A percentile compares a stretch with the other conserved stretches of the same genome.
phyloP scores from a whole-genome alignment of 345 rosid species.

The Carallia pectinifolia region DNA sequence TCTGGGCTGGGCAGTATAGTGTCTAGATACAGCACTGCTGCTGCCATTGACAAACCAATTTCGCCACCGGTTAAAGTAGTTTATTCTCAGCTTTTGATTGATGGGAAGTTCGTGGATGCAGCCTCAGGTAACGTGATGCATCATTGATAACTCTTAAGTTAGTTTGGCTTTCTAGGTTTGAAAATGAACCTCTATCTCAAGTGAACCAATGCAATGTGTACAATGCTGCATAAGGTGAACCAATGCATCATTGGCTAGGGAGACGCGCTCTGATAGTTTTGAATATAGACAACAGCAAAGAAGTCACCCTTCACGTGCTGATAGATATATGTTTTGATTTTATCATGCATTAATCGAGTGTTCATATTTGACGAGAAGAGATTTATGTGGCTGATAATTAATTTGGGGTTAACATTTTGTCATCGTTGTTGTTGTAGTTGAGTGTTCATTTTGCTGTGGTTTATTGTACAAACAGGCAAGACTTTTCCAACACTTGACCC shows the following conservation, averaged over 20 bases:
- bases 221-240: too few species aligned
- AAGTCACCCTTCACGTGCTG: too few species aligned
- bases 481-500: conserved; percentile 91
- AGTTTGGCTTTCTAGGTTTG: too few species aligned
- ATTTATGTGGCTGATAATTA: not conserved
- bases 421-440: not conserved
- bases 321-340: too few species aligned
- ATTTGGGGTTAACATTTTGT: not conserved
- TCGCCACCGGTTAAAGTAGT: conserved; percentile 59
- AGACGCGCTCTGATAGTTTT: too few species aligned
- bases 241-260: too few species aligned
- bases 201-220: too few species aligned
- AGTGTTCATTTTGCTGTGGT: not conserved
- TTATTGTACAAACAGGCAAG: conserved; percentile 36
- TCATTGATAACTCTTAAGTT: not conserved
- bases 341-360: not conserved
- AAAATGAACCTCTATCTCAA: too few species aligned
- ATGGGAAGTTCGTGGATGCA: conserved; percentile 75
- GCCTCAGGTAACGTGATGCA: conserved; percentile 60
- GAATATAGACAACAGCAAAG: too few species aligned
- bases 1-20: conserved; percentile 33
- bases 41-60: conserved; percentile 54
- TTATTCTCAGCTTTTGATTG: conserved; percentile 62
- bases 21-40: conserved; percentile 54
- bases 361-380: not conserved